phyloP scores from a whole-genome alignment of 371 early-diverging fungal genomes.

The Umbelopsis sp. region DNA sequence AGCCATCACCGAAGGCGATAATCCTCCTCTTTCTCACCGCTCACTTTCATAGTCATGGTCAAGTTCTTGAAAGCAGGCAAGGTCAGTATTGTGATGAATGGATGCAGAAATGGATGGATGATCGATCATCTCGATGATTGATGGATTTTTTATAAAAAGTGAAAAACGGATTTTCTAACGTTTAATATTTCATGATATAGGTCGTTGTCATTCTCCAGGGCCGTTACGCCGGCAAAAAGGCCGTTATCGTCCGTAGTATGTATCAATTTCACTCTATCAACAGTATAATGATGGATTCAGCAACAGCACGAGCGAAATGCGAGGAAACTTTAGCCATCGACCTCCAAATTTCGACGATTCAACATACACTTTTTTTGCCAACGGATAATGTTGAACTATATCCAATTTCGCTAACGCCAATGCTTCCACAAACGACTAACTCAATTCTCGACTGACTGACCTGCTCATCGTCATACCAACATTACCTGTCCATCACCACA shows the following conservation, averaged over 20 bases:
- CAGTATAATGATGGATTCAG: background rate
- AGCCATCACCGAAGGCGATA: too few species aligned
- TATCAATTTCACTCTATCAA: slow-evolving; percentile 23
- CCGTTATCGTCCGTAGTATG: slow-evolving; percentile 96
- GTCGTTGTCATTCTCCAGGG: slow-evolving; percentile 97
- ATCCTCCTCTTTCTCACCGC: slow-evolving; percentile 4
- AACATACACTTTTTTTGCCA: background rate
- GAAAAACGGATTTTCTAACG: background rate
- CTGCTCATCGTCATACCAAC: too few species aligned
- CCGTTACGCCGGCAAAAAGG: slow-evolving; percentile 98
- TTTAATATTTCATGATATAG: slow-evolving; percentile 43
- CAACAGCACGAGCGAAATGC: background rate
- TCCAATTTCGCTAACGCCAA: background rate
- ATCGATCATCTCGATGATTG: slow-evolving; percentile 22
- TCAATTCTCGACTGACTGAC: too few species aligned
- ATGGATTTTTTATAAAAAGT: slow-evolving; percentile 23
- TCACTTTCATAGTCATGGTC: slow-evolving; percentile 52
- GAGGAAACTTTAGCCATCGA: background rate
- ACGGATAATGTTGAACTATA: background rate
- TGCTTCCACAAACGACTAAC: too few species aligned
- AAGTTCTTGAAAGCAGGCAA: slow-evolving; percentile 81
- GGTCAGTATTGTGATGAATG: slow-evolving; percentile 34
- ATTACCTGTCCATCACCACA: too few species aligned
- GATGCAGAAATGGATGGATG: slow-evolving; percentile 1
- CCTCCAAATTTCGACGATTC: background rate